Base-by-base conservation (phyloP, 805 yeast species). In the Aciculoconidium aculeatum region DNA sequence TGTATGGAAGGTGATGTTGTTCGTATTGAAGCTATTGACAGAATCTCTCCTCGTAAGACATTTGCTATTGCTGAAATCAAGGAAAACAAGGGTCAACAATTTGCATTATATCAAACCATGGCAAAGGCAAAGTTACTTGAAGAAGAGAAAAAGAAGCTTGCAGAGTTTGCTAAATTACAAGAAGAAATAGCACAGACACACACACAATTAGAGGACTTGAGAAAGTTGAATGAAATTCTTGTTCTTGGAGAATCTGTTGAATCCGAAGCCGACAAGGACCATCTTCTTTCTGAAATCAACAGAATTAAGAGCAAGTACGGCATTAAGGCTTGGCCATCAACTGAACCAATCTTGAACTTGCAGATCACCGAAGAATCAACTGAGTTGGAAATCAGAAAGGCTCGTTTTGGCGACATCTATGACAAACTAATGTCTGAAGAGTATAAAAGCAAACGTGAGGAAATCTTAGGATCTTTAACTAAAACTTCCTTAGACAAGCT, bases 1-100 rank as follows among this genome's bases (percentile, higher is more conserved):
- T 84, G 96, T 45, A 80, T 87, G 51, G 95, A 87, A 54, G 98
- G 98, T 25, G 98, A 90, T 62, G 66, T 90, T 39, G 97, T 92
- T 10, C 76, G 97, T 57, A 85, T 90, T 34, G 95, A 90, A 57
- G 74, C 85, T 19, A 80, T 87, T 20, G 80, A 95, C 40, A 94
- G 95, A 23, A 58, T 87, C 23, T 79, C 94, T 11, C 73, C 88
- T 11, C 68, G 79, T 36, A 90, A 90, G 58, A 75, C 71, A 37
- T 90, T 90, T 63, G 87, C 96, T 7, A 77, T 90, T 35, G 95
- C 96, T 2, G 96, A 90, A 51, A 84, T 90, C 53, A 75, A 85
- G 60, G 77, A 71, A 52, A 80, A 84, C 49, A 77, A 82, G 58
- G 97, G 96, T 72, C 88, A 87, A 50, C 90, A 86, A 55, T 85